Conservation (phyloP, 768 basidiomycete genomes). For the Dendrothele bispora region DNA sequence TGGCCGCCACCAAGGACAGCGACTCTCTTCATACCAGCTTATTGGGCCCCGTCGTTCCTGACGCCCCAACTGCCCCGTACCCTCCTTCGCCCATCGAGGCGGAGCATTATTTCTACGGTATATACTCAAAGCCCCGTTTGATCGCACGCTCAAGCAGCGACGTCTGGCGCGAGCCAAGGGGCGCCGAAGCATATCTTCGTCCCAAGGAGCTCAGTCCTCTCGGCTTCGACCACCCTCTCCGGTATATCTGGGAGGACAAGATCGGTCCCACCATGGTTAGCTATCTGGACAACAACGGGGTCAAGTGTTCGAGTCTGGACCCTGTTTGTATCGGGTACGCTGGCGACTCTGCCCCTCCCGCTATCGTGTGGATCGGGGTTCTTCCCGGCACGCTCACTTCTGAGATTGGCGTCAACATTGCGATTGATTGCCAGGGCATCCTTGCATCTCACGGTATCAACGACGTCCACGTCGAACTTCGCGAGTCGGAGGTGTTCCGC, state of each 20-base stretch:
- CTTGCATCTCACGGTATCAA: constrained; percentile 11
- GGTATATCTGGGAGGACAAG: constrained; percentile 4
- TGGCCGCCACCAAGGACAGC: too few relatives aligned
- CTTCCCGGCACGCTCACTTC: constrained; percentile 13
- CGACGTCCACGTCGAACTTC: constrained; percentile 18
- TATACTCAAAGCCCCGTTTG: constrained; percentile 15
- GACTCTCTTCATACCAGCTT: too few relatives aligned
- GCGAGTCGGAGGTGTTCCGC: constrained; percentile 17
- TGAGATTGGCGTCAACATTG: constrained; percentile 14
- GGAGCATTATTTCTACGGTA: constrained; percentile 15
- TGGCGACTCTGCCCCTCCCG: constrained; percentile 9
- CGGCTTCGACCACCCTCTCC: constrained; percentile 9
- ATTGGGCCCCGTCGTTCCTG: neutral
- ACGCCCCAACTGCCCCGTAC: neutral
- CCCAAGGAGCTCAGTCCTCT: constrained; percentile 13
- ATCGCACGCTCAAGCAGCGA: constrained; percentile 14
- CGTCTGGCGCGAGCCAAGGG: constrained; percentile 16
- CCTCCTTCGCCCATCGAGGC: constrained; percentile 13
- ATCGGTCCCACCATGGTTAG: constrained; percentile 9
- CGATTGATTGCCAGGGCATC: constrained; percentile 13
- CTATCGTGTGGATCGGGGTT: constrained; percentile 19
- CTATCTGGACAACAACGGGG: constrained; percentile 8
- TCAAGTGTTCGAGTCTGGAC: constrained; percentile 18
- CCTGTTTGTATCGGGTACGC: constrained; percentile 18
- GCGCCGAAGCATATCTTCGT: constrained; percentile 13